A percentile compares a stretch with the other conserved stretches of the same genome.
phyloP scores from a whole-genome alignment of 768 basidiomycete species.

The Phlegmacium glaucopus region DNA sequence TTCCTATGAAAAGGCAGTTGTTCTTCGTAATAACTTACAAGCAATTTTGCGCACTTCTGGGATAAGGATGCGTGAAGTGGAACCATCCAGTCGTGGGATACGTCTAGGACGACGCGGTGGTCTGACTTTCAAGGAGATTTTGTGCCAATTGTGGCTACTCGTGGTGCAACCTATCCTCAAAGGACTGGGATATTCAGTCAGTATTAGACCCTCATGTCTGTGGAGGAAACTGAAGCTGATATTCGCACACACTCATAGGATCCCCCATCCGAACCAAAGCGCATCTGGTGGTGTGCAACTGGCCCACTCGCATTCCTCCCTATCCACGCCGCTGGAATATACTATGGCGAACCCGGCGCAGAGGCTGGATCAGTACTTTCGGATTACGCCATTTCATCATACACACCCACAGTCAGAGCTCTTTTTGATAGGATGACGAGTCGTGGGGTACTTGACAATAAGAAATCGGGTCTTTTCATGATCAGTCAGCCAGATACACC shows the following conservation, averaged over 20 bases:
- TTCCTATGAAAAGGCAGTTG: slow-evolving; percentile 4
- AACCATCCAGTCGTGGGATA: not conserved
- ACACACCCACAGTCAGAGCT: slow-evolving; percentile 8
- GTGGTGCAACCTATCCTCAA: slow-evolving; percentile 9
- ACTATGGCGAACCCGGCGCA: not conserved
- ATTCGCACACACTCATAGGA: not conserved
- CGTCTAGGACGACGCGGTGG: not conserved
- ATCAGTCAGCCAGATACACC: slow-evolving; percentile 9
- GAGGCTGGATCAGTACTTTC: slow-evolving; percentile 1
- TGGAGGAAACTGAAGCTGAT: not conserved
- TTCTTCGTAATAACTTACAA: not conserved
- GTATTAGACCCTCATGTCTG: not conserved
- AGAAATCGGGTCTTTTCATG: slow-evolving; percentile 4
- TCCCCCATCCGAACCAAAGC: not conserved
- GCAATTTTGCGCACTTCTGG: not conserved
- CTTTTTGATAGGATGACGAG: not conserved
- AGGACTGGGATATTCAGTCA: slow-evolving; percentile 2
- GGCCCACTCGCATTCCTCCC: slow-evolving; percentile 24
- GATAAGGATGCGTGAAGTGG: slow-evolving; percentile 1
- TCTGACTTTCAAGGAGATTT: slow-evolving; percentile 1
- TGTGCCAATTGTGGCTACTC: slow-evolving; percentile 5
- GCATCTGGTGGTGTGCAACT: slow-evolving; percentile 25
- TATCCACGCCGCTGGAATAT: slow-evolving; percentile 28
- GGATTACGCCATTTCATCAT: slow-evolving; percentile 12
- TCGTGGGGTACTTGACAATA: not conserved